Evolutionary conservation across 208 protist species (phyloP), one percentile per base, ranked within the genome.

Genomic region (Wallacemonas sp.): DNA sequence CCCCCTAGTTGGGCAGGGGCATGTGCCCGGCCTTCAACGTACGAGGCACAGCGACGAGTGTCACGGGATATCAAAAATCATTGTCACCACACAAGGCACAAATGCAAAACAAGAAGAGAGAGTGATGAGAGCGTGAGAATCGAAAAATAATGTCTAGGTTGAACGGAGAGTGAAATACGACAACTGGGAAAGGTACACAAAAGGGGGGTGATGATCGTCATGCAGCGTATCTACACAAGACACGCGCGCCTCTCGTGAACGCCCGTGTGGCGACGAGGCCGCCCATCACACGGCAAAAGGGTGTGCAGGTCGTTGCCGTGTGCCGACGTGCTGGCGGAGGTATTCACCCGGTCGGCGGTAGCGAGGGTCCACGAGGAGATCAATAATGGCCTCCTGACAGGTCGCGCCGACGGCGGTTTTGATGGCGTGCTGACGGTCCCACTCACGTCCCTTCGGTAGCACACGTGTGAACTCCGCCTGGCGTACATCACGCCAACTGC

Each of bases 361-460:
- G 10, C 87, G 72, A 3, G 79, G 75, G 44, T 93, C 87, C 29
- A 91, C 68, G 10, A 68, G 63, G 15, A 79, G 65, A 52, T 87
- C 79, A 10, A 93, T 72, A 30, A 93, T 64, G 2, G 84, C 82
- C 69, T 93, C 87, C 78, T 93, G 87, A 36, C 60, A 75, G 4
- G 81, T 89, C 9, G 68, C 15, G 21, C 87, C 87, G 2, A 87
- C 68, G 9, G 71, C 78, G 15, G 54, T 22, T 2, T 71, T 76
- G 53, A 93, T 77, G 12, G 87, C 87, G n/a, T 79, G 55, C 61
- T 93, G 87, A 3, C 87, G 81, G 68, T 93, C 83, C 84, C 87
- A 91, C 65, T 93, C 87, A 1, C 87, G 70, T 3, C 84, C 83
- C 38, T 78, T 83, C 1, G 79, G 71, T 55, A 78, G 72, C 17